Base-by-base conservation (phyloP, 768 basidiomycete genomes). In the Tricholoma saponaceum region DNA sequence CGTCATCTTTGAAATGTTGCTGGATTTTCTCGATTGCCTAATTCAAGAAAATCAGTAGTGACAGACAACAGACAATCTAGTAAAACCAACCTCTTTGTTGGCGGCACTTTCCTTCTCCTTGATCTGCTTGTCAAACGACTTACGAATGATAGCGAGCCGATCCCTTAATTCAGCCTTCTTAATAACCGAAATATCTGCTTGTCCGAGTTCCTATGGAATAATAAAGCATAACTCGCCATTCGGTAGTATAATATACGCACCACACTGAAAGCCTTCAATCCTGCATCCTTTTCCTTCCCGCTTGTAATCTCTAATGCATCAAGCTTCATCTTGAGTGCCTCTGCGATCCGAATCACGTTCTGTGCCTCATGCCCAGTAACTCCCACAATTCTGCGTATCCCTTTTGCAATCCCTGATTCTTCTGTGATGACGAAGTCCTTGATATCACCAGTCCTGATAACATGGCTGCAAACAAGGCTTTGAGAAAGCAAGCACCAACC, bases 341-440 rank as follows among this genome's bases (percentile, higher is more conserved):
- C 77, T 4, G 90, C 93, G 51, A 79, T 68, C 16, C 88, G 84
- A 0, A 82, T 85, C 9, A 89, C 92, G 25, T 89, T 88, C 32
- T 89, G 82, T 0, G 97, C 97, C 69, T 98, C 95, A 61, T 93
- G 84, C 16, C 96, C 96, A 0, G 97, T 98, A 52, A 99, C 87
- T 35, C 94, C 97, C 51, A 90, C 87, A 57, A 99, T 87, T 35
- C 97, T 85, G 51, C 97, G 88, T 61, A 98, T 96, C 39, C 97
- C 97, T 76, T 98, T 98, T 6, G 97, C 97, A 65, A 98, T 98
- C 32, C 95, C 95, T 4, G 91, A 91, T 71, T 98, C 97, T 66
- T 98, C 97, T 5, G 83, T 88, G 60, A 99, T 90, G 26, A 95
- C 87, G 69, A 99, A 90, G 68, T 93, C 89, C 73, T 96, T 95